These are phyloP conservation scores for Typha latifolia DNA, from an alignment of 176 grass and related monocot genomes.

Conservation along the genomic window DNA sequence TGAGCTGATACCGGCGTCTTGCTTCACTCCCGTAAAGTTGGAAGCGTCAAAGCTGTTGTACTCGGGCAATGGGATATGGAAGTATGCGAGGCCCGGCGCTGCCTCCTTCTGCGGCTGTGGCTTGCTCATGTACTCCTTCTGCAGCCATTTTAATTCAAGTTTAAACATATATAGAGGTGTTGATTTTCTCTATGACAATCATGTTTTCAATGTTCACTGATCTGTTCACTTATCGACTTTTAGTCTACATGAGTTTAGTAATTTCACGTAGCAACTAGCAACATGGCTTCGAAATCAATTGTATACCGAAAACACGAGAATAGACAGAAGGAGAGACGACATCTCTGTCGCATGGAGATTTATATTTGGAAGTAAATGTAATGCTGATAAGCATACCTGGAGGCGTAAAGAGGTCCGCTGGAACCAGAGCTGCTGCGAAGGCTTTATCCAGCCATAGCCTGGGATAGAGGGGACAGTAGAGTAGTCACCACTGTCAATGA, in stretches of 20 bases:
- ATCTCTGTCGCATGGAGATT: background rate
- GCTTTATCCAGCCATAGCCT: constrained; percentile 87
- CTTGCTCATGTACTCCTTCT: constrained; percentile 45
- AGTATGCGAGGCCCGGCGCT: constrained; percentile 71
- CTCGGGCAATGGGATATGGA: constrained; percentile 93
- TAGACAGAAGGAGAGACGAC: no score
- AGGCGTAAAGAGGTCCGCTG: constrained; percentile 51
- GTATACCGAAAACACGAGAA: no score
- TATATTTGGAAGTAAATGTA: background rate
- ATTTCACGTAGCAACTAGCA: no score
- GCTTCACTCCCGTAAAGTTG: constrained; percentile 71
- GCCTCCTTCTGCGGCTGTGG: constrained; percentile 45
- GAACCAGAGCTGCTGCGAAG: constrained; percentile 89
- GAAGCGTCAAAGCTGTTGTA: constrained; percentile 66
- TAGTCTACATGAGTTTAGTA: no score
- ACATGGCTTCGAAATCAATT: no score
- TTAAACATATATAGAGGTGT: no score
- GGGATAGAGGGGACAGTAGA: constrained; percentile 55
- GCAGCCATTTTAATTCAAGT: constrained; percentile 23
- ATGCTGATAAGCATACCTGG: constrained; percentile 37
- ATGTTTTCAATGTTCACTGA: no score
- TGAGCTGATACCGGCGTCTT: constrained; percentile 67
- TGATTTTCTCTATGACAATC: no score
- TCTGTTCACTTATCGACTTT: no score
- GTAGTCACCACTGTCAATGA: constrained; percentile 88